Percentiles rank a stretch among this genome's conserved stretches.
phyloP scores from a whole-genome alignment of 2,329 filamentous ascomycete species.

The Aspergillus quadrilineatus region DNA sequence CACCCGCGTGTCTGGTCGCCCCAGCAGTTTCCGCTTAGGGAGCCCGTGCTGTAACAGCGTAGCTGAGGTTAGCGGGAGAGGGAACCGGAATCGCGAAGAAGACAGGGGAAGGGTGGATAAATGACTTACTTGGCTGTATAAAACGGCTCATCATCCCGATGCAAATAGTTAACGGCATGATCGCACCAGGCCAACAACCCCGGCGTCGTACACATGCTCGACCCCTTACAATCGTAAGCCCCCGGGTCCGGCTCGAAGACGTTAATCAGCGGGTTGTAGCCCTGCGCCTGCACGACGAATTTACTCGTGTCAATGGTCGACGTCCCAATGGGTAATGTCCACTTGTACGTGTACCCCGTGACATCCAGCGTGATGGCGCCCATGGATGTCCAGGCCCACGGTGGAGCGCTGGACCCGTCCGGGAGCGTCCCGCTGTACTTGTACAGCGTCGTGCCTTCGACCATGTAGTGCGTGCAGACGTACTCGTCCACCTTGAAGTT shows the following conservation, averaged over 20 bases:
- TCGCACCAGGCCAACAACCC: neutral
- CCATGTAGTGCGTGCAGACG: constrained; percentile 16
- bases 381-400: constrained; percentile 13
- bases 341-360: constrained; percentile 19
- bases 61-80: neutral
- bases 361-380: constrained; percentile 8
- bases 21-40: neutral
- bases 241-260: neutral
- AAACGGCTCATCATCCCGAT: neutral
- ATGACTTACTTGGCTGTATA: neutral
- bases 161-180: neutral
- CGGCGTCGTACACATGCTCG: neutral
- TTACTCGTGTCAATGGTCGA: constrained; percentile 16
- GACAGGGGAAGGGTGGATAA: neutral
- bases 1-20: neutral
- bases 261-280: constrained; percentile 3
- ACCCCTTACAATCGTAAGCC: neutral
- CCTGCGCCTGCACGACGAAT: constrained; percentile 17
- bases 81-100: neutral
- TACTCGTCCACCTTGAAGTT: constrained; percentile 11
- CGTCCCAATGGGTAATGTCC: constrained; percentile 15
- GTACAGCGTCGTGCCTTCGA: constrained; percentile 15
- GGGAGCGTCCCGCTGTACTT: constrained; percentile 13
- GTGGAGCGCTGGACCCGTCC: neutral
- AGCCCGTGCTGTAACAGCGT: neutral